Base-by-base conservation (phyloP, 2,329 filamentous ascomycete species). In the Diplocarpon mali region DNA sequence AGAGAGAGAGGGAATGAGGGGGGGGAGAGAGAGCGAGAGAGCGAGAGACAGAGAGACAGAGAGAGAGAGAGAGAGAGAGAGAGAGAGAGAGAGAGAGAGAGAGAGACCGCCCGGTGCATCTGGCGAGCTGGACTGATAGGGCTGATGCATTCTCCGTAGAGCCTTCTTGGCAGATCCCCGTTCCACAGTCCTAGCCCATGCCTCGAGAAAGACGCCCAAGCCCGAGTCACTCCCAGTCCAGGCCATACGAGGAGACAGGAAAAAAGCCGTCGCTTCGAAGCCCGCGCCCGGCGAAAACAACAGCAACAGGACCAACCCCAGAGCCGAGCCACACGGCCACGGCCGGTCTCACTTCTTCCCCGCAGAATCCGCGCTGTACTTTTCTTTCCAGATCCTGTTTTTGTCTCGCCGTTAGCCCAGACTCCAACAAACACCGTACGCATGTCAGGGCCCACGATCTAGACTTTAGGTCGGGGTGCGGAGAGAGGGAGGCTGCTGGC, bases 311-410 rank as follows among this genome's bases (percentile, higher is more conserved):
- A 7, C 3, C 4, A 32, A 9, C 3, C 4, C 4, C 4, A 12
- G n/a, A 32, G 29, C 29, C 29, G 30, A 32, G 11, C 30, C 27
- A 24, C 5, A 36, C 31, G 32, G 2, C 17, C 16, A 40, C 30
- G 29, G 2, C 30, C 20, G 29, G n/a, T 41, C 15, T 49, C 46
- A 49, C 40, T 49, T 49, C 31, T 49, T 49, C 34, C 30, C 36
- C 13, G 29, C 35, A 35, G 40, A 43, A 16, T 47, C 45, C n/a
- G 49, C 42, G 57, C 75, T 75, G 68, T 96, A 95, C 68, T 96
- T 96, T 51, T 94, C 88, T 65, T 96, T 96, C 87, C 90, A 95
- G 61, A 96, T 95, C 89, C 67, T 67, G 29, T 43, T 32, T 32
- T 3, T 24, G 8, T 37, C 29, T 16, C 35, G 16, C 28, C 8